Conservation (phyloP, 2,329 filamentous ascomycete genomes). For the Xylariomycetidae sp. region DNA sequence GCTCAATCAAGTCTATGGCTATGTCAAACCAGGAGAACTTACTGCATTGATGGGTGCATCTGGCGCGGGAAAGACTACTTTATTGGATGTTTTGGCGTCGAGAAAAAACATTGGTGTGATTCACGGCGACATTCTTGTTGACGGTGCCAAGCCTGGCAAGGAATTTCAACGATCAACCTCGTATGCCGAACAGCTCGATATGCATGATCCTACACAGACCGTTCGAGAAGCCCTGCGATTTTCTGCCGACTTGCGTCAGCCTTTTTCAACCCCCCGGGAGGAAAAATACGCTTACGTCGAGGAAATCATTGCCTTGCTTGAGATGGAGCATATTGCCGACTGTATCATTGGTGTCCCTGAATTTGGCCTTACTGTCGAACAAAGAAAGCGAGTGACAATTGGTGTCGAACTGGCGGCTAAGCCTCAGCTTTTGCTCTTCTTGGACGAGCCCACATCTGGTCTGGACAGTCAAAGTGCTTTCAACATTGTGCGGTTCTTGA, state of each 20-base stretch:
- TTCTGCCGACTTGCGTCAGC: slow-evolving; percentile 57
- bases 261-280: slow-evolving; percentile 44
- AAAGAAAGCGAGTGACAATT: slow-evolving; percentile 77
- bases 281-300: slow-evolving; percentile 59
- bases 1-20: slow-evolving; percentile 57
- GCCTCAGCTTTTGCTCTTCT: slow-evolving; percentile 69
- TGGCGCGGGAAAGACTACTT: slow-evolving; percentile 82
- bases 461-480: slow-evolving; percentile 69
- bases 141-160: slow-evolving; percentile 51
- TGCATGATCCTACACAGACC: slow-evolving; percentile 58
- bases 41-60: slow-evolving; percentile 80
- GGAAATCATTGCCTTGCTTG: slow-evolving; percentile 54
- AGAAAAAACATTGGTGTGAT: slow-evolving; percentile 61
- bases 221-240: slow-evolving; percentile 61
- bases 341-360: slow-evolving; percentile 56
- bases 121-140: slow-evolving; percentile 51
- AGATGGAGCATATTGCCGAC: slow-evolving; percentile 56
- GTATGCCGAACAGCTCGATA: slow-evolving; percentile 59
- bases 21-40: slow-evolving; percentile 70
- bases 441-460: slow-evolving; percentile 75
- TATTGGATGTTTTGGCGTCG: slow-evolving; percentile 68
- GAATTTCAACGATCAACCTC: slow-evolving; percentile 59
- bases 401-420: slow-evolving; percentile 86
- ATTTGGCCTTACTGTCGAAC: slow-evolving; percentile 65
- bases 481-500: slow-evolving; percentile 74